Conservation (phyloP, 2,329 filamentous ascomycete genomes). For the Aspergillus sp. region DNA sequence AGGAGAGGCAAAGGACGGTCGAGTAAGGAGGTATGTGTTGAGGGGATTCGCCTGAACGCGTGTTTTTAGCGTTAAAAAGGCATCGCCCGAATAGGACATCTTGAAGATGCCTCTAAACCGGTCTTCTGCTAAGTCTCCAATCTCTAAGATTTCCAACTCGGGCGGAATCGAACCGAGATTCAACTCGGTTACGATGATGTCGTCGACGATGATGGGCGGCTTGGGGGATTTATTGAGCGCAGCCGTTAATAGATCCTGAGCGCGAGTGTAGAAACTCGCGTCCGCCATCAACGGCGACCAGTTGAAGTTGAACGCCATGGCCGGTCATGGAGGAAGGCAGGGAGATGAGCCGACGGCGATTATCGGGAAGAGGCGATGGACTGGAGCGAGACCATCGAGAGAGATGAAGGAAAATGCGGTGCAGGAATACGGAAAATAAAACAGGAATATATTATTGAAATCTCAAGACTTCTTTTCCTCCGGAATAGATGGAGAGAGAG, state of each 20-base stretch:
- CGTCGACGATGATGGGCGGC: constrained; percentile 97
- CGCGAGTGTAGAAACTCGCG: constrained; percentile 83
- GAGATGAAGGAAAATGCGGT: constrained; percentile 4
- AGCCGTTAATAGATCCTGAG: constrained; percentile 88
- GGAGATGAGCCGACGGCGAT: constrained; percentile 5
- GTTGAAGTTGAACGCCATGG: constrained; percentile 99
- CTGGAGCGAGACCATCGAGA: neutral
- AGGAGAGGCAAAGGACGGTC: constrained; percentile 88
- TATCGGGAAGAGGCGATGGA: constrained; percentile 1
- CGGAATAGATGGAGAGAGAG: constrained; percentile 18
- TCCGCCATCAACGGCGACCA: constrained; percentile 98
- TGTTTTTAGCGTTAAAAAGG: constrained; percentile 91
- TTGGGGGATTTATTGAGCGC: constrained; percentile 98
- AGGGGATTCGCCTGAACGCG: constrained; percentile 96
- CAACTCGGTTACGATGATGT: constrained; percentile 96
- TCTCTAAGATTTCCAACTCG: constrained; percentile 94
- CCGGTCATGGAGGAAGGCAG: constrained; percentile 28
- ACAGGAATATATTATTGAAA: constrained; percentile 6
- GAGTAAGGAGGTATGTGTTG: constrained; percentile 91
- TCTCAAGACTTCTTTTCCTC: no score
- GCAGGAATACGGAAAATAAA: neutral
- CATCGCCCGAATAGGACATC: constrained; percentile 96
- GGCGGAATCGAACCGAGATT: constrained; percentile 94
- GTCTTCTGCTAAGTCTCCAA: constrained; percentile 95
- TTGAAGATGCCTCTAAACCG: constrained; percentile 98